These are phyloP conservation scores for Backusella morwellensis DNA, from an alignment of 192 early-diverging fungal species.

Conservation along the genomic window DNA sequence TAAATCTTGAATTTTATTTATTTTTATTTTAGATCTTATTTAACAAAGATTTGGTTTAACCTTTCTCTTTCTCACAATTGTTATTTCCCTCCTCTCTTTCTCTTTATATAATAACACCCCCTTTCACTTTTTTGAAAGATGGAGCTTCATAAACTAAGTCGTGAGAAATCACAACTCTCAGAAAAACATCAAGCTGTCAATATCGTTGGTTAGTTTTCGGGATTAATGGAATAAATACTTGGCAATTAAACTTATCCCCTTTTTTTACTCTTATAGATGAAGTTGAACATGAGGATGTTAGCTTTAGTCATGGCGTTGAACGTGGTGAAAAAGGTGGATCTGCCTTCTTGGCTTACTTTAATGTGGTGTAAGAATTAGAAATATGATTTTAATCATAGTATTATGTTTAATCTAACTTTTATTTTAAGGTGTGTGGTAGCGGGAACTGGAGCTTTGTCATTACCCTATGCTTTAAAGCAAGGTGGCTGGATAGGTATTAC, in stretches of 20 bases:
- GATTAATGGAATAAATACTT: not conserved
- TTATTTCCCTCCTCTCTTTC: not conserved
- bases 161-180: not conserved
- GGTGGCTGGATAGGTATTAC: slow-evolving; percentile 40
- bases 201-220: not conserved
- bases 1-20: not conserved
- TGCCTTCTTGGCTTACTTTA: slow-evolving; percentile 51
- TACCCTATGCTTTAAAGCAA: slow-evolving; percentile 53
- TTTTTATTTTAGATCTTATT: not conserved
- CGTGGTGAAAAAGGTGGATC: slow-evolving; percentile 42
- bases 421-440: slow-evolving; percentile 60
- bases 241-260: not conserved
- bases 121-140: not conserved
- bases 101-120: not conserved
- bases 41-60: too few relatives aligned
- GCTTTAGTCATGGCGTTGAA: slow-evolving; percentile 24
- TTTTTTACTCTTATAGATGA: not conserved
- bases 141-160: not conserved
- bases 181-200: slow-evolving; percentile 1
- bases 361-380: slow-evolving; percentile 33
- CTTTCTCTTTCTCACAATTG: not conserved
- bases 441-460: slow-evolving; percentile 81
- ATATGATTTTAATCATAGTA: too few relatives aligned
- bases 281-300: slow-evolving; percentile 1
- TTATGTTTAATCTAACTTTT: too few relatives aligned